A percentile compares a stretch with the other conserved stretches of the same genome.
Evolutionary conservation across 352 stramenopile genomes (phyloP).

Genomic region (Peronosclerospora sorghi): DNA sequence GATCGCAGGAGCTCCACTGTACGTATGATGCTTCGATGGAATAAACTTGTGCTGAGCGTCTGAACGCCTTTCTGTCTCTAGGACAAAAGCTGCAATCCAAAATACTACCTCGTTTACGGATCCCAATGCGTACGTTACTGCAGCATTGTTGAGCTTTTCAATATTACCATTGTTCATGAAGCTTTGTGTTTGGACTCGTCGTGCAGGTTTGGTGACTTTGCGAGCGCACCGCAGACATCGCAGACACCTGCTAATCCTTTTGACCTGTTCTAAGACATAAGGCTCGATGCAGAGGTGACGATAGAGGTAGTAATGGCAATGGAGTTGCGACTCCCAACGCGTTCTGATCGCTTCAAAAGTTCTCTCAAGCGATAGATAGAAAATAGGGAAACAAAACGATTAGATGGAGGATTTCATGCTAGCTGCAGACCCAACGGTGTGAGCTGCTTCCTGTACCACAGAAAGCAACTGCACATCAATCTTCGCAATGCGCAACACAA

Average conservation of each 20-base stretch:
- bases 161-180: conserved; percentile 2
- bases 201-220: conserved; percentile 43
- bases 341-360: background rate
- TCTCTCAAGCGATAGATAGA: background rate
- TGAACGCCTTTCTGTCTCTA: conserved; percentile 3
- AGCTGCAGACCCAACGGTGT: conserved; percentile 11
- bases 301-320: conserved; percentile 9
- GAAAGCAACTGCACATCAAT: conserved; percentile 1
- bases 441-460: conserved; percentile 1
- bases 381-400: conserved; percentile 1
- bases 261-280: conserved; percentile 67
- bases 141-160: background rate
- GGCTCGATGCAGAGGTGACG: background rate
- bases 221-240: conserved; percentile 20
- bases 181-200: background rate
- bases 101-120: no score
- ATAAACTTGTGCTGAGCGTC: no score
- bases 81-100: conserved; percentile 3
- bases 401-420: conserved; percentile 39
- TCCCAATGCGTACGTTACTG: conserved; percentile 39
- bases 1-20: conserved; percentile 23
- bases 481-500: conserved; percentile 45
- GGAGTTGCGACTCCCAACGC: conserved; percentile 15
- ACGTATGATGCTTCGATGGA: conserved; percentile 4
- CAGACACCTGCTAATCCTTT: conserved; percentile 59